These are phyloP conservation scores for Trichoderma virens DNA, from an alignment of 495 filamentous ascomycete genomes.

Conservation along the genomic window DNA sequence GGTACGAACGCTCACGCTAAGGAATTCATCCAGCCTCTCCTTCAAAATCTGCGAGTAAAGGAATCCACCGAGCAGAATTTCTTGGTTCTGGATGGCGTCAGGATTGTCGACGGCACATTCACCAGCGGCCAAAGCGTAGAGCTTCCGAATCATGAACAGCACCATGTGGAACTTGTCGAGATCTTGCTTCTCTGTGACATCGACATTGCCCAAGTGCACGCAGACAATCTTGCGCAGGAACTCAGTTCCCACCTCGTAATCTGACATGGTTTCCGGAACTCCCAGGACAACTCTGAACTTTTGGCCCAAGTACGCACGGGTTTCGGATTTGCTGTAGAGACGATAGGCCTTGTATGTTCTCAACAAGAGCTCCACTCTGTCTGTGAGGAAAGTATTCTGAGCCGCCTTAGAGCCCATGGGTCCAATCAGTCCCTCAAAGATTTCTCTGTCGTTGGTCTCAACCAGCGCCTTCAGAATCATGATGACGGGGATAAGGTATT, in stretches of 20 bases:
- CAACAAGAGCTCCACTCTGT: constrained; percentile 84
- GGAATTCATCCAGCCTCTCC: constrained; percentile 83
- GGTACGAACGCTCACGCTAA: constrained; percentile 54
- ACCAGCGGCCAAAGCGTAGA: constrained; percentile 85
- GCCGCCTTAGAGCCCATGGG: constrained; percentile 61
- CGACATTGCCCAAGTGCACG: constrained; percentile 75
- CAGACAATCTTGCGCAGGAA: constrained; percentile 85
- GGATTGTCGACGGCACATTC: constrained; percentile 92
- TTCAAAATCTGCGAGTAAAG: constrained; percentile 93
- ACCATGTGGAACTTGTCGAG: constrained; percentile 90
- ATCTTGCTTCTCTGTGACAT: constrained; percentile 75
- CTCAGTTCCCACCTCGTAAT: constrained; percentile 82
- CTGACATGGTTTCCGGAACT: constrained; percentile 67
- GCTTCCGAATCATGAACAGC: constrained; percentile 91
- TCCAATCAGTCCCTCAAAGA: constrained; percentile 84
- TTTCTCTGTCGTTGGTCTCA: constrained; percentile 93
- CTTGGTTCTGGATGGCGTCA: constrained; percentile 90
- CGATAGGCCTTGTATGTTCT: constrained; percentile 88
- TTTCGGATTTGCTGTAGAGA: constrained; percentile 68
- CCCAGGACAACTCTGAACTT: constrained; percentile 83
- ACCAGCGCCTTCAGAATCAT: constrained; percentile 94
- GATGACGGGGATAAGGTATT: constrained; percentile 87
- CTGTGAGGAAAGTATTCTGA: constrained; percentile 86
- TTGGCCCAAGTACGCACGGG: constrained; percentile 73
- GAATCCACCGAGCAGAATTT: constrained; percentile 85